A percentile compares a stretch with the other conserved stretches of the same genome.
phyloP scores from a whole-genome alignment of 805 yeast species.

The Debaryomyces hansenii region DNA sequence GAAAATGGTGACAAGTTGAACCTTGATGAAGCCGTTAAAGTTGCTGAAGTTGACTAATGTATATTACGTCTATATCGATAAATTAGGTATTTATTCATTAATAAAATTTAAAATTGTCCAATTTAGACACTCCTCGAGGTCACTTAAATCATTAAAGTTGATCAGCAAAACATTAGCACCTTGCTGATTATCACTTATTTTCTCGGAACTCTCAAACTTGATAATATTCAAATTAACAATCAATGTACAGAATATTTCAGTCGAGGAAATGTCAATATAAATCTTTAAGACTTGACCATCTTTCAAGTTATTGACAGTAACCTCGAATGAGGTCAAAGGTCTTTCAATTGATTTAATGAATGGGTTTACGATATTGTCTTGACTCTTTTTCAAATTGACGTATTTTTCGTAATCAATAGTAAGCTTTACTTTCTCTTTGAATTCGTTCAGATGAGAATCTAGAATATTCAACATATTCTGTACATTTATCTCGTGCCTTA shows the following conservation, averaged over 20 bases:
- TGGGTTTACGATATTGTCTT: constrained; percentile 22
- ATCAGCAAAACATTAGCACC: constrained; percentile 45
- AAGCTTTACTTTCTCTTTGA: constrained; percentile 9
- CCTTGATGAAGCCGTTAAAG: constrained; percentile 30
- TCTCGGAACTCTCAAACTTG: constrained; percentile 23
- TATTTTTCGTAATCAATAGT: constrained; percentile 19
- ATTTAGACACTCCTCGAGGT: constrained; percentile 54
- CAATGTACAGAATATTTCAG: constrained; percentile 42
- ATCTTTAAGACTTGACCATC: constrained; percentile 21
- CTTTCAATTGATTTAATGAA: constrained; percentile 40
- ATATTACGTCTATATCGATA: neutral
- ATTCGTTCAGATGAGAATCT: constrained; percentile 15
- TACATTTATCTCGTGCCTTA: constrained; percentile 51
- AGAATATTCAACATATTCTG: constrained; percentile 28
- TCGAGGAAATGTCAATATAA: constrained; percentile 33
- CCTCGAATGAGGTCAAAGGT: constrained; percentile 32
- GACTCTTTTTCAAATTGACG: constrained; percentile 18
- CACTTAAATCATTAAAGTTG: constrained; percentile 50
- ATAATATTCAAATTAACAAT: constrained; percentile 35
- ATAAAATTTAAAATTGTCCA: constrained; percentile 49
- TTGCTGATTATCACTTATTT: constrained; percentile 26
- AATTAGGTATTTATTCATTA: constrained; percentile 8
- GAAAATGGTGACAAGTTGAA: constrained; percentile 38
- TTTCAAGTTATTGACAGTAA: constrained; percentile 20
- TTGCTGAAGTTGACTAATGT: constrained; percentile 22